Percentiles rank a stretch among this genome's conserved stretches.
These are phyloP conservation scores for Dillenia suffruticosa DNA, from an alignment of 164 flowering plant genomes.

Conservation along the genomic window DNA sequence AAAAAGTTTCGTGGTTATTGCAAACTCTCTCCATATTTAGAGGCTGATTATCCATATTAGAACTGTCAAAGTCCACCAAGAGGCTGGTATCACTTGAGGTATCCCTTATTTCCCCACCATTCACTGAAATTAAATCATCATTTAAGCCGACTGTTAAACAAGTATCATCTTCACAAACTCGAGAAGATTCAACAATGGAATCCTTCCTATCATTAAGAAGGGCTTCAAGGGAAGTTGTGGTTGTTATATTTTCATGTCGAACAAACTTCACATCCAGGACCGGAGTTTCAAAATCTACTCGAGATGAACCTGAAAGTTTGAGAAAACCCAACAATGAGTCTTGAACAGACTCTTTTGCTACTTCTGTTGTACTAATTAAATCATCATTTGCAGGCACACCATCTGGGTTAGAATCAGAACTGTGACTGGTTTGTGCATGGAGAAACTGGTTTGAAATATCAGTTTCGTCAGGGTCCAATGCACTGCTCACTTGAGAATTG, in stretches of 20 bases:
- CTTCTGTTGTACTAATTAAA: constrained; percentile 3
- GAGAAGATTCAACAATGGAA: constrained; percentile 11
- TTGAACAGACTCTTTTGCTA: background rate
- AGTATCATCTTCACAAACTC: constrained; percentile 9
- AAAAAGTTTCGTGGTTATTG: constrained; percentile 12
- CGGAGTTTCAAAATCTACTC: constrained; percentile 46
- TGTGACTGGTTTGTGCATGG: constrained; percentile 2
- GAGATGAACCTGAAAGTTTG: constrained; percentile 13
- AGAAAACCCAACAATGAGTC: constrained; percentile 19
- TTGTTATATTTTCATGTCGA: constrained; percentile 11
- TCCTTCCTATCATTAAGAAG: constrained; percentile 32
- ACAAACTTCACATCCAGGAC: constrained; percentile 62
- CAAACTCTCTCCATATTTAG: constrained; percentile 6
- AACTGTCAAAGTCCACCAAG: constrained; percentile 25
- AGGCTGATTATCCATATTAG: constrained; percentile 2
- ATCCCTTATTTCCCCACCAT: constrained; percentile 15
- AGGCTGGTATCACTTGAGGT: constrained; percentile 12
- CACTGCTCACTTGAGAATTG: background rate
- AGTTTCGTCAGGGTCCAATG: background rate
- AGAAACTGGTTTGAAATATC: background rate
- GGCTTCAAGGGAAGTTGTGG: constrained; percentile 36
- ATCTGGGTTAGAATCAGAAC: constrained; percentile 6
- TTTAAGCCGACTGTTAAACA: constrained; percentile 4
- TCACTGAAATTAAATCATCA: constrained; percentile 13
- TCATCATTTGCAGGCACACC: constrained; percentile 3